Evolutionary conservation across 495 filamentous ascomycete species (phyloP).

Genomic region (Penicillium roqueforti): DNA sequence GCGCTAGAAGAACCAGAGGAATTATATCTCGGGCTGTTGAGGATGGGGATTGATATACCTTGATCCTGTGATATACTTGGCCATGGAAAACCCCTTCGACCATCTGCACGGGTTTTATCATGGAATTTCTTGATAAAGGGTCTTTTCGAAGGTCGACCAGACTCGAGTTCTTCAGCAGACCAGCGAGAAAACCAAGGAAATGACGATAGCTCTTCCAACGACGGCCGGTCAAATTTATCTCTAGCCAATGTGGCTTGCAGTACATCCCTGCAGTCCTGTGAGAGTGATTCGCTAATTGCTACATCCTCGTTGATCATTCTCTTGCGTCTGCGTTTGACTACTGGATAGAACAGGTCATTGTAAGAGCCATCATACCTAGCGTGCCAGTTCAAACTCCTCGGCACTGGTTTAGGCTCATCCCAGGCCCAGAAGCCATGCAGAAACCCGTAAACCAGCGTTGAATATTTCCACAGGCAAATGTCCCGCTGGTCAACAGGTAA

Average conservation of each 20-base stretch:
- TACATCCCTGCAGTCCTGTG: slow-evolving; percentile 25
- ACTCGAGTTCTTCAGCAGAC: slow-evolving; percentile 9
- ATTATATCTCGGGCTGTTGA: not conserved
- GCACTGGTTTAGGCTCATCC: slow-evolving; percentile 12
- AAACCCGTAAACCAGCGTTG: slow-evolving; percentile 18
- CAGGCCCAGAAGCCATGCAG: slow-evolving; percentile 29
- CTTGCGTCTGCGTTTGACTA: slow-evolving; percentile 8
- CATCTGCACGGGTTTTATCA: not conserved
- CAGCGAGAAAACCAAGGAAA: slow-evolving; percentile 27
- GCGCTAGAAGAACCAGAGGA: not conserved
- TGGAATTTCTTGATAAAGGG: slow-evolving; percentile 8
- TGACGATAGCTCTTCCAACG: slow-evolving; percentile 9
- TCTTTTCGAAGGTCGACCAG: slow-evolving; percentile 8
- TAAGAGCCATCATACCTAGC: not conserved
- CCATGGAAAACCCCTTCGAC: not conserved
- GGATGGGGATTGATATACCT: not conserved
- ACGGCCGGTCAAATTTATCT: slow-evolving; percentile 15
- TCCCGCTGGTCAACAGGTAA: slow-evolving; percentile 12
- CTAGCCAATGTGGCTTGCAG: slow-evolving; percentile 21
- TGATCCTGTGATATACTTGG: not conserved
- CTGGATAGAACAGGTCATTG: not conserved
- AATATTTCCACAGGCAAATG: slow-evolving; percentile 21
- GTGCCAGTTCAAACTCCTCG: slow-evolving; percentile 1
- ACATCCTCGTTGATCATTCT: slow-evolving; percentile 18
- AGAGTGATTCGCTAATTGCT: slow-evolving; percentile 17